Percentiles rank a stretch among this genome's conserved stretches.
Evolutionary conservation across 148 eudicot genomes (phyloP).

Genomic region (Dianthus caryophyllus): DNA sequence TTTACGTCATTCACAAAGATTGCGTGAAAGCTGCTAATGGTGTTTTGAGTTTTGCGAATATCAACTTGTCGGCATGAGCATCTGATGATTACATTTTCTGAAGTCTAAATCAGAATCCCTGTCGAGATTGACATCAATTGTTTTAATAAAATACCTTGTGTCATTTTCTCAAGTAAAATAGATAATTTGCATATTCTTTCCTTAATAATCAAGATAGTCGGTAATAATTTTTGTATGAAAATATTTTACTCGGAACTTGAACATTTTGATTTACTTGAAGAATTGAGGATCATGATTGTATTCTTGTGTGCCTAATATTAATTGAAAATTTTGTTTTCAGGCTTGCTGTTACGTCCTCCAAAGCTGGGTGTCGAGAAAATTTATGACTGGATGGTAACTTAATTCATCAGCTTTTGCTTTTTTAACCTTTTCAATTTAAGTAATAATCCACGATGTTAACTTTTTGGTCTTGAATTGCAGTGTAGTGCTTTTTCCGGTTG

Average conservation of each 20-base stretch:
- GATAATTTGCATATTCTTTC: background rate
- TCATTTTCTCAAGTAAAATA: background rate
- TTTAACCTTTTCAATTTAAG: slow-evolving; percentile 5
- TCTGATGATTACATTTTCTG: too few relatives aligned
- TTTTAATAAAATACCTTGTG: background rate
- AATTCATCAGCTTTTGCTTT: slow-evolving; percentile 13
- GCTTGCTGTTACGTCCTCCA: slow-evolving; percentile 66
- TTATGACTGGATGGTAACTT: slow-evolving; percentile 67
- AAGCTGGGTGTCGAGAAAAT: slow-evolving; percentile 66
- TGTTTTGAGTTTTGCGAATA: background rate
- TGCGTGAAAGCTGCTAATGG: background rate
- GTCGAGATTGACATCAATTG: too few relatives aligned
- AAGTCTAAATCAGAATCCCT: too few relatives aligned
- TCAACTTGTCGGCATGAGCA: too few relatives aligned
- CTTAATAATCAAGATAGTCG: background rate
- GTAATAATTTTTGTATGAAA: background rate
- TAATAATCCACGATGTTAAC: slow-evolving; percentile 20
- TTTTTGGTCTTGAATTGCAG: slow-evolving; percentile 34
- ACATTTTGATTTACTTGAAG: background rate
- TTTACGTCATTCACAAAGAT: background rate
- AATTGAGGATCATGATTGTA: background rate
- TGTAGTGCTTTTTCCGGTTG: slow-evolving; percentile 68
- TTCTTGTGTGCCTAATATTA: background rate
- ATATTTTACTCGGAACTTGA: background rate
- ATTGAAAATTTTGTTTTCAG: slow-evolving; percentile 24